Evolutionary conservation across 1,139 yeast genomes (phyloP).

Genomic region (Debaryomyces robertsiae): DNA sequence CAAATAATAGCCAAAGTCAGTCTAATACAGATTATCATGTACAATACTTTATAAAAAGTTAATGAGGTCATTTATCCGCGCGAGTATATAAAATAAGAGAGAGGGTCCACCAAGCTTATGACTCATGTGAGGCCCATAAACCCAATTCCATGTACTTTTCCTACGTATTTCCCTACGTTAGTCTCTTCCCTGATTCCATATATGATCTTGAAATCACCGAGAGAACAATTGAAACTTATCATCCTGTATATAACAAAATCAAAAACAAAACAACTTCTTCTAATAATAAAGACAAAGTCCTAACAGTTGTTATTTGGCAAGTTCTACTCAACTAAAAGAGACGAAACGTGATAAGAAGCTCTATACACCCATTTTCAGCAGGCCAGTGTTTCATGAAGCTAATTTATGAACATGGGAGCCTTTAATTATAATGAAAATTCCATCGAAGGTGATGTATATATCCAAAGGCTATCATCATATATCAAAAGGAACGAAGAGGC

Average conservation of each 20-base stretch:
- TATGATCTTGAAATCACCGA: no score
- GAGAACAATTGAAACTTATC: no score
- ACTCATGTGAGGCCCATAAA: no score
- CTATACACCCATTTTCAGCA: not conserved
- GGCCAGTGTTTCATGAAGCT: no score
- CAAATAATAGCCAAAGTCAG: no score
- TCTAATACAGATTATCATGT: not conserved
- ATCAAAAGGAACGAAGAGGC: slow-evolving; percentile 47
- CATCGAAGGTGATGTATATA: slow-evolving; percentile 47
- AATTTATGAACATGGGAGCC: slow-evolving; percentile 21
- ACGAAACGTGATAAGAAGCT: not conserved
- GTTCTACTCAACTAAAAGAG: not conserved
- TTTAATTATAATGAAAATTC: slow-evolving; percentile 28
- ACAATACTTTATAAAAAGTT: not conserved
- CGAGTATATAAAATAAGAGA: not conserved
- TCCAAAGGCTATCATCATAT: slow-evolving; percentile 44
- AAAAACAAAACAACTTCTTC: slow-evolving; percentile 1
- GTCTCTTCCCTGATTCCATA: no score
- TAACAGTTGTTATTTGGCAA: not conserved
- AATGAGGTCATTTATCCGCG: not conserved
- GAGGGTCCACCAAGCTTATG: no score
- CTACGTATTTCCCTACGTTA: no score
- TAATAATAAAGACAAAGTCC: slow-evolving; percentile 2
- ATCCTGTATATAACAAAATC: slow-evolving; percentile 1
- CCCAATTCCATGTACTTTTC: no score